These are phyloP conservation scores for Magnolia officinalis DNA, from an alignment of 164 flowering plant genomes.

Conservation along the genomic window DNA sequence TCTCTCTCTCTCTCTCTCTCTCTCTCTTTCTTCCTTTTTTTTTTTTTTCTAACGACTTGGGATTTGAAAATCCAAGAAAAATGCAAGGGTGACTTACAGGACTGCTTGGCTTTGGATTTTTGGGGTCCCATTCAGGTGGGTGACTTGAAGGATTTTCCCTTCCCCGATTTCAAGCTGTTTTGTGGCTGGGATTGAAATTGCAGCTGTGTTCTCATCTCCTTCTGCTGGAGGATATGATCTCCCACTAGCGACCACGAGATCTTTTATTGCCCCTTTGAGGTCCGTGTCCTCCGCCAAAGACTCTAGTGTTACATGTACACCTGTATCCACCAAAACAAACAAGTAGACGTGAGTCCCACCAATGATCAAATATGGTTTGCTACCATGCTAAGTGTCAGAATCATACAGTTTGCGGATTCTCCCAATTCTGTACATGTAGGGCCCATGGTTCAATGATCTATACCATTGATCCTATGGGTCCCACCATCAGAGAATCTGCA, in stretches of 20 bases:
- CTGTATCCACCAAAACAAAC: constrained; percentile 31
- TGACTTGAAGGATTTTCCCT: constrained; percentile 16
- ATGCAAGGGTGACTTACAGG: constrained; percentile 3
- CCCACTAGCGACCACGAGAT: constrained; percentile 65
- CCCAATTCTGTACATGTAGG: too few relatives aligned
- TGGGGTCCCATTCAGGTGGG: constrained; percentile 19
- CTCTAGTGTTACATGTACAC: constrained; percentile 82
- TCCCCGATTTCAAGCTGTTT: constrained; percentile 16
- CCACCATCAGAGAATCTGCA: neutral
- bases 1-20: too few relatives aligned
- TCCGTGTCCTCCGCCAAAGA: constrained; percentile 62
- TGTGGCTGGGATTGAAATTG: constrained; percentile 16
- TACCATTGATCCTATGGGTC: neutral
- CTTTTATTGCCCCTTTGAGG: constrained; percentile 45
- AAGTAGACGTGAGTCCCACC: neutral
- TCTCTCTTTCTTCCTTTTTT: neutral
- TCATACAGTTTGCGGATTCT: too few relatives aligned
- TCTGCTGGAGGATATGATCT: constrained; percentile 48
- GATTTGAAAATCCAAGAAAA: neutral
- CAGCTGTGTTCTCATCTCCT: constrained; percentile 14
- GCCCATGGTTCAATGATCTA: too few relatives aligned
- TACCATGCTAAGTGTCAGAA: too few relatives aligned
- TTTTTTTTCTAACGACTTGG: neutral
- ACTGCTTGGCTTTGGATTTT: constrained; percentile 15
- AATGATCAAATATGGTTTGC: neutral